Evolutionary conservation across 2,329 filamentous ascomycete genomes (phyloP), one percentile per base, ranked within the genome.

Genomic region (Fusarium keratoplasticum): DNA sequence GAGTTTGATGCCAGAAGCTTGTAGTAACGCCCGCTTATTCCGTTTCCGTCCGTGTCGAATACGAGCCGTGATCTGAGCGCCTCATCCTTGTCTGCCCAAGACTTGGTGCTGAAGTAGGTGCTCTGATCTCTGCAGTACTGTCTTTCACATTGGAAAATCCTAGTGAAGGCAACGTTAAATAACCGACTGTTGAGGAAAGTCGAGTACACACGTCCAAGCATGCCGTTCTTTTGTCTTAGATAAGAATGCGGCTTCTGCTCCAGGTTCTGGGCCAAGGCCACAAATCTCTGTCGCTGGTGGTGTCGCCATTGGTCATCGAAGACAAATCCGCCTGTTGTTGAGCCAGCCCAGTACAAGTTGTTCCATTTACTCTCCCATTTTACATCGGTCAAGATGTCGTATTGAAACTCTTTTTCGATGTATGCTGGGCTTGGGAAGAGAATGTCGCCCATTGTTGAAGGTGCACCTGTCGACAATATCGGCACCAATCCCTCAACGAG

Each of bases 321-420:
- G 0, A 79, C 81, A 42, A 81, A 85, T 0, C 84, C 87, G 3
- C 89, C 89, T 0, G 89, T 90, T 0, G 84, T 89, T 0, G 86
- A 88, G 0, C 89, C 89, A 0, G 86, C 84, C 89, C 89, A 91
- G 76, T 90, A 91, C 0, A 90, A 75, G 3, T 84, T 85, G 38
- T 87, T 85, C 2, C 72, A 72, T 73, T 91, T 91, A 7, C 81
- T 55, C 0, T 85, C 78, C 88, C 88, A 91, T 0, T 80, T 75
- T 0, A 84, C 42, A 66, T 90, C 89, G 3, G 81, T 55, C 0
- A 67, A 33, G 0, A 79, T 75, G 3, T 84, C 77, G 72, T 89
- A 90, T 6, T 74, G 69, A 33, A 86, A 84, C 47, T 84, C 80
- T 2, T 79, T 18, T 67, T 84, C 81, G n/a, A 83, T 74, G 68